These are phyloP conservation scores for Saturnispora saitoi DNA, from an alignment of 805 yeast species.

Conservation along the genomic window DNA sequence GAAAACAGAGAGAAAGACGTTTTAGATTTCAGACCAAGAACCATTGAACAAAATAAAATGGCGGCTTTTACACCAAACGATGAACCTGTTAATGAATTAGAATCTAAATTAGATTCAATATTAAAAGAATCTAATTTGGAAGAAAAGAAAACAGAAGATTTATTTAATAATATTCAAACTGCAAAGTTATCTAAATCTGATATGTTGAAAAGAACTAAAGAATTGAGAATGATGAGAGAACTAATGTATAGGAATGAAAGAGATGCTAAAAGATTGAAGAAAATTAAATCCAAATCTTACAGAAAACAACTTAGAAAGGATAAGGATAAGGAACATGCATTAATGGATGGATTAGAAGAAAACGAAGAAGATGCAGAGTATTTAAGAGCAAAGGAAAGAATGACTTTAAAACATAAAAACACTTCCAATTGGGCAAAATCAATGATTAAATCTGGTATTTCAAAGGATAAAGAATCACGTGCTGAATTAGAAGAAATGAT, in stretches of 20 bases:
- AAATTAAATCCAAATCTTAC: constrained; percentile 87
- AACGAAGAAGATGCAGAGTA: constrained; percentile 57
- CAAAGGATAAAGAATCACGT: constrained; percentile 76
- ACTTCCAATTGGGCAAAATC: constrained; percentile 85
- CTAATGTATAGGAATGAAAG: constrained; percentile 93
- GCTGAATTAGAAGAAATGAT: constrained; percentile 93
- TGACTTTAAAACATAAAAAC: constrained; percentile 84
- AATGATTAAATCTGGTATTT: constrained; percentile 82
- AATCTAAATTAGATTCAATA: constrained; percentile 51
- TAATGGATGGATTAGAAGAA: constrained; percentile 44
- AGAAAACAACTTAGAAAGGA: constrained; percentile 84
- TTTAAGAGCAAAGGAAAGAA: constrained; percentile 82
- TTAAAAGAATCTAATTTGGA: constrained; percentile 57
- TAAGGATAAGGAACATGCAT: constrained; percentile 54
- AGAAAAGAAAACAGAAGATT: constrained; percentile 69
- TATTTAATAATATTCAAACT: constrained; percentile 78
- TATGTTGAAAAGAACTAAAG: constrained; percentile 63
- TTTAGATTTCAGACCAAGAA: constrained; percentile 46
- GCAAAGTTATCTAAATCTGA: constrained; percentile 79
- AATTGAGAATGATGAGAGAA: constrained; percentile 87
- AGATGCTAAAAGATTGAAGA: constrained; percentile 83
- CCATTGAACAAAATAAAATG: constrained; percentile 44
- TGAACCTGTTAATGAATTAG: constrained; percentile 51
- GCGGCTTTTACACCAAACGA: constrained; percentile 47
- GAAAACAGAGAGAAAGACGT: constrained; percentile 80